Base-by-base conservation (phyloP, 768 basidiomycete species). In the Calocera cornea region DNA sequence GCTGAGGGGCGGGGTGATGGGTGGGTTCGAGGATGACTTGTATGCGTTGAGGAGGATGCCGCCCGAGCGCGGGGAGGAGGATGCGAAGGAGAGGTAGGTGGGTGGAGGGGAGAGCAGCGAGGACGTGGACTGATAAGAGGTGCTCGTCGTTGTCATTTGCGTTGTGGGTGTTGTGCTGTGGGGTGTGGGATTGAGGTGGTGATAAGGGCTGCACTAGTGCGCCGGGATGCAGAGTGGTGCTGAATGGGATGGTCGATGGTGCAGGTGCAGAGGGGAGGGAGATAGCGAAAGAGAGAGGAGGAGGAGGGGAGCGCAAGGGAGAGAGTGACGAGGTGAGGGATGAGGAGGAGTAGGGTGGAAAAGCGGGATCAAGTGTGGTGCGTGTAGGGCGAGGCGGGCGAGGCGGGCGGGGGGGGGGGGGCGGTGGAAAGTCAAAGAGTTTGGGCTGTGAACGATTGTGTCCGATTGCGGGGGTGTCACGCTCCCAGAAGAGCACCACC, bases 41-140 rank as follows among this genome's bases (percentile, higher is more conserved):
- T 60, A 60, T 29, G 54, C 54, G 22, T 60, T 60, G 2, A 60
- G 54, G 27, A 60, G 54, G 54, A 60, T 60, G 54, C 54, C 54
- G 2, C 54, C 54, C 24, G 54, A 27, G 24, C 54, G 54, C 14
- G 54, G 54, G 31, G 54, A 60, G 11, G 54, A 60, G 54, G 54
- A 60, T 31, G 54, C 27, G 54, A 60, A 33, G 5, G 31, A 29
- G 54, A 29, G 14, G 14, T 3, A 27, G 11, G 54, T 29, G 54
- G 54, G 54, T 29, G 54, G 54, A 29, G 54, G 54, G 54, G 54
- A 60, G 54, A 60, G 54, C 27, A 60, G 54, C 14, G 54, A 60
- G 24, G 54, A 33, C 31, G 54, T 29, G 54, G 31, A 60, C 16
- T 60, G 54, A 60, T 60, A 60, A 33, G 54, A 60, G 5, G 44